Evolutionary conservation across 768 basidiomycete species (phyloP).

Genomic region (Tylopilus rubrobrunneus): DNA sequence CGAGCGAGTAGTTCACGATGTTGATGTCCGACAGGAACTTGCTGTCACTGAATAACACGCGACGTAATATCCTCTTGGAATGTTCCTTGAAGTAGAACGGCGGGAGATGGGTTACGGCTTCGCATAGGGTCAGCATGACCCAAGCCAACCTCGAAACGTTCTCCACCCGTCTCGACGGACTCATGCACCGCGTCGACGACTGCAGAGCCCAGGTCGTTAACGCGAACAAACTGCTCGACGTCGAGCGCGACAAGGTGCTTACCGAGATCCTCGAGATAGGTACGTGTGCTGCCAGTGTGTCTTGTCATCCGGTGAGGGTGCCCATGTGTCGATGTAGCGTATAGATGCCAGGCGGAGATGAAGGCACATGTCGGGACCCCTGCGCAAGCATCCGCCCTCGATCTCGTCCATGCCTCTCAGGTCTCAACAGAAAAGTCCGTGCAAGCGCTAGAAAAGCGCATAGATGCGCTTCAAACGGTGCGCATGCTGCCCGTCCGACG

Average conservation of each 20-base stretch:
- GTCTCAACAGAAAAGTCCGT: conserved; percentile 37
- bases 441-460: conserved; percentile 48
- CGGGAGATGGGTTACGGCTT: conserved; percentile 78
- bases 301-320: not conserved
- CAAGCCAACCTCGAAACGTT: conserved; percentile 70
- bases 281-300: conserved; percentile 21
- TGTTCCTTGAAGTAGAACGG: conserved; percentile 96
- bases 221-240: conserved; percentile 55
- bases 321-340: conserved; percentile 39
- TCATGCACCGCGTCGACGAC: conserved; percentile 48
- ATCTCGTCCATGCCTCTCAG: conserved; percentile 38
- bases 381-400: conserved; percentile 42
- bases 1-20: conserved; percentile 96
- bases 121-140: conserved; percentile 8
- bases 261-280: conserved; percentile 40
- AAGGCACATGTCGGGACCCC: conserved; percentile 56
- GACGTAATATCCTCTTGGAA: conserved; percentile 86
- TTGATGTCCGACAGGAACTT: conserved; percentile 92
- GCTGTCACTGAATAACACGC: conserved; percentile 92
- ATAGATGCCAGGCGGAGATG: conserved; percentile 58
- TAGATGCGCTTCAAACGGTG: conserved; percentile 56
- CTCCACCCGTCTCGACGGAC: conserved; percentile 49
- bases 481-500: conserved; percentile 2
- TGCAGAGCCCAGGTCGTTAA: conserved; percentile 50
- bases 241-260: conserved; percentile 52